phyloP scores from a whole-genome alignment of 306 rosid species.

The Lathyrus tuberosus region DNA sequence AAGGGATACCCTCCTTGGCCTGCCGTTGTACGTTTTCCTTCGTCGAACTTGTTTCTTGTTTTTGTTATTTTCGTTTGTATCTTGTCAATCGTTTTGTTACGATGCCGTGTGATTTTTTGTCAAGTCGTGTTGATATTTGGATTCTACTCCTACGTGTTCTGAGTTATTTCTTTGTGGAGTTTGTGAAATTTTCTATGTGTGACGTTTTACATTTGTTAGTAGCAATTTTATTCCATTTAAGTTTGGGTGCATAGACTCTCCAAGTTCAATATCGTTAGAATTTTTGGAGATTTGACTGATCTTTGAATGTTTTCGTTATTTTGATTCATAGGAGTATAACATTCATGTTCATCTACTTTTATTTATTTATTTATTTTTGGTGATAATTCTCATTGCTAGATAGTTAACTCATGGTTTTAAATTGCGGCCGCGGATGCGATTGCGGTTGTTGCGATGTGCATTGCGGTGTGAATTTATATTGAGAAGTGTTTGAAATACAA shows the following conservation, averaged over 20 bases:
- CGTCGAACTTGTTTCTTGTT: constrained; percentile 18
- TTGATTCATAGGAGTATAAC: not conserved
- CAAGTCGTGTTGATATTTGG: constrained; percentile 1
- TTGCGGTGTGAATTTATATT: too few relatives aligned
- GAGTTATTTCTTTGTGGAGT: constrained; percentile 8
- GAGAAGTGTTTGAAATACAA: too few relatives aligned
- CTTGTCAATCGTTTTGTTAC: constrained; percentile 5
- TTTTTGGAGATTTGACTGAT: constrained; percentile 3
- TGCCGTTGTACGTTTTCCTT: constrained; percentile 64
- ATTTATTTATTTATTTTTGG: constrained; percentile 6
- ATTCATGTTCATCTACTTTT: not conserved
- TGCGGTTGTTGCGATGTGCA: too few relatives aligned
- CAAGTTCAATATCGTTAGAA: constrained; percentile 13
- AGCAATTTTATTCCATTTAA: not conserved
- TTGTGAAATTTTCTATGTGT: not conserved
- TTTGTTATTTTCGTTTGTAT: constrained; percentile 33
- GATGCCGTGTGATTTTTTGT: constrained; percentile 24
- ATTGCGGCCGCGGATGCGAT: too few relatives aligned
- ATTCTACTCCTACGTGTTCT: not conserved
- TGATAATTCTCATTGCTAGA: constrained; percentile 7
- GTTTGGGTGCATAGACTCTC: not conserved
- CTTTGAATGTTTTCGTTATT: not conserved
- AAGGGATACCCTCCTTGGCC: constrained; percentile 96
- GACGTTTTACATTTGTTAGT: constrained; percentile 27
- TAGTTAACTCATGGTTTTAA: not conserved